A percentile compares a stretch with the other conserved stretches of the same genome.
Conservation (phyloP, 1,139 yeast genomes). For the Candida frijolesensis region DNA sequence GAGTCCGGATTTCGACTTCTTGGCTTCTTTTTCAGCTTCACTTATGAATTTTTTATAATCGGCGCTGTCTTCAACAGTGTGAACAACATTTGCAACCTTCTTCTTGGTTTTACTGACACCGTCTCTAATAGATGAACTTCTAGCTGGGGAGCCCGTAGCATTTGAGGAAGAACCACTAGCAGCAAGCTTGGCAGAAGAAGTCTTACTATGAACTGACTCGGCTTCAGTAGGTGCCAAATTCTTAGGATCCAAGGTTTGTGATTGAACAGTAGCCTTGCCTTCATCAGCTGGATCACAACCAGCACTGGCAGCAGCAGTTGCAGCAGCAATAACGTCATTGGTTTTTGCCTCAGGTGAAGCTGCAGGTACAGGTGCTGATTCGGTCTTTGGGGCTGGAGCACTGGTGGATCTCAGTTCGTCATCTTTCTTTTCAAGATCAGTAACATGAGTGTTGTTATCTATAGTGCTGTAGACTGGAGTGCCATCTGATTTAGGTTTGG, state of each 20-base stretch:
- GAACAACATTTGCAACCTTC: conserved; percentile 5
- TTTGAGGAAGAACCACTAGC: neutral
- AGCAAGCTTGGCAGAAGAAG: neutral
- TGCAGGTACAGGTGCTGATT: conserved; percentile 18
- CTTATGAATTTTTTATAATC: conserved; percentile 10
- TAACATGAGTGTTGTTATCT: conserved; percentile 37
- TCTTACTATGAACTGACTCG: neutral
- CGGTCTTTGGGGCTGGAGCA: conserved; percentile 8
- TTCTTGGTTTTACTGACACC: neutral
- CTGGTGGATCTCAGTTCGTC: conserved; percentile 12
- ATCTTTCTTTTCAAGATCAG: conserved; percentile 6
- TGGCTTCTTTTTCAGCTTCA: conserved; percentile 14
- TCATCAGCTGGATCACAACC: conserved; percentile 3
- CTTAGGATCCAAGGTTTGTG: conserved; percentile 2
- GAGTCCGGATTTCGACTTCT: conserved; percentile 20
- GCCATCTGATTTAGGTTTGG: conserved; percentile 24
- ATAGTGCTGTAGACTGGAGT: conserved; percentile 32
- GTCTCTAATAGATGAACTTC: neutral
- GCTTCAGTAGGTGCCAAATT: neutral
- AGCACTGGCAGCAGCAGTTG: conserved; percentile 6
- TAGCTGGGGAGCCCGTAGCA: neutral
- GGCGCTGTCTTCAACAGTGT: conserved; percentile 8
- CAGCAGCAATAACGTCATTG: neutral
- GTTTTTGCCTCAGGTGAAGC: neutral
- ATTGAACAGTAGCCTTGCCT: neutral